These are phyloP conservation scores for Ophiocordyceps robertsii DNA, from an alignment of 2,329 filamentous ascomycete genomes.

Conservation along the genomic window DNA sequence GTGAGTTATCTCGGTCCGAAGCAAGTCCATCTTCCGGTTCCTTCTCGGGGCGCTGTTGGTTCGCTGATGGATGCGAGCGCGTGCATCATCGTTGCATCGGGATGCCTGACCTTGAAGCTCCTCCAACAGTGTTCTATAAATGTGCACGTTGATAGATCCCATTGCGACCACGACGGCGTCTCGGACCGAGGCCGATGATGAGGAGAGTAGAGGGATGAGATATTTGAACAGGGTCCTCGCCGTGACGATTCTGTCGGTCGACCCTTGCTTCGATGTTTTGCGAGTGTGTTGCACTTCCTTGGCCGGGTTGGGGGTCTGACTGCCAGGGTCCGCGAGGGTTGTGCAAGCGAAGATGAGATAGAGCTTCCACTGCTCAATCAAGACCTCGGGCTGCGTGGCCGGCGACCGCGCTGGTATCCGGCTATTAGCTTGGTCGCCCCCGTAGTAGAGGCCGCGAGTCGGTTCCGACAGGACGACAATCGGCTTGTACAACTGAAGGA, in stretches of 20 bases:
- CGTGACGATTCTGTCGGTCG: slow-evolving; percentile 68
- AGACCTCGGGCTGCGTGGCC: slow-evolving; percentile 66
- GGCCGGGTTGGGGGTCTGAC: slow-evolving; percentile 21
- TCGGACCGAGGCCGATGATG: slow-evolving; percentile 65
- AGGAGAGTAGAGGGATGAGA: slow-evolving; percentile 75
- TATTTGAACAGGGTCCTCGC: slow-evolving; percentile 83
- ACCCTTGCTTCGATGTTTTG: slow-evolving; percentile 60
- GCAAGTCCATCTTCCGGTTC: slow-evolving; percentile 70
- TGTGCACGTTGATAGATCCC: slow-evolving; percentile 87
- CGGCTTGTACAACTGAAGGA: slow-evolving; percentile 82
- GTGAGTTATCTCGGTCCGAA: slow-evolving; percentile 90
- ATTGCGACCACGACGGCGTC: slow-evolving; percentile 85
- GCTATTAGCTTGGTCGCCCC: slow-evolving; percentile 42
- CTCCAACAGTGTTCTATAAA: slow-evolving; percentile 83
- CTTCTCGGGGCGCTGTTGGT: slow-evolving; percentile 70
- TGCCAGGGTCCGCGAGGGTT: slow-evolving; percentile 74
- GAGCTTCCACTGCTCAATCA: slow-evolving; percentile 96
- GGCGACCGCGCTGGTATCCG: slow-evolving; percentile 39
- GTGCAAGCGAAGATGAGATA: slow-evolving; percentile 97
- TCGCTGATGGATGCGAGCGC: slow-evolving; percentile 73
- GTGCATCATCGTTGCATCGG: slow-evolving; percentile 78
- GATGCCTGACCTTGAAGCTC: slow-evolving; percentile 78
- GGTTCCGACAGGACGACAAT: slow-evolving; percentile 70
- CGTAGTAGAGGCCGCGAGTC: slow-evolving; percentile 49
- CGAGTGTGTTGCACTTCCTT: slow-evolving; percentile 61